Base-by-base conservation (phyloP, 257 asterid genomes). In the Perilla frutescens region DNA sequence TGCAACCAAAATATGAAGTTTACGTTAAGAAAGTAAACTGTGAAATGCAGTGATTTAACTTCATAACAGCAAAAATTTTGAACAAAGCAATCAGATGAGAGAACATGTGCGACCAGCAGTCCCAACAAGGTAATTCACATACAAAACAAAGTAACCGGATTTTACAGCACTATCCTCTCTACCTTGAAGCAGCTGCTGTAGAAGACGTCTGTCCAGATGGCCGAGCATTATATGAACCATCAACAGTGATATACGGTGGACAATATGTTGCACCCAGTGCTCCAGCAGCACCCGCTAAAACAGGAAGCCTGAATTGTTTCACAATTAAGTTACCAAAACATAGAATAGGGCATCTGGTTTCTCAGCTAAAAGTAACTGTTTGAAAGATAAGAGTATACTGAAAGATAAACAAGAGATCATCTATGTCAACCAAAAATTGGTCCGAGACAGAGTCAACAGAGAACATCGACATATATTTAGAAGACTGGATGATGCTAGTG, bases 271-370 rank as follows among this genome's bases (percentile, higher is more conserved):
- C 89, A 20, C 98, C 97, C 81, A 94, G 62, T 9, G 96, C 91
- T 69, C 98, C 98, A 71, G 96, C 95, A 75, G 95, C 88, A 75
- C 99, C 99, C 71, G 99, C 96, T 81, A 94, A 80, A 76, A 91
- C 90, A 11, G 99, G 98, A 47, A 94, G 79, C 99, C 99, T 94
- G 88, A 70, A 56, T 64, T 62, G 62, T 70, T 20, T 48, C 41
- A 65, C 45, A 39, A 34, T 37, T 44, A 61, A n/a, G 43, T n/a
- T 7, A 60, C 5, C 1, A 59, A 56, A 7, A 67, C n/a, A 31
- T 20, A 26, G 48, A 26, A 9, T 4, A 62, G 10, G 74, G 26
- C 7, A 49, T 41, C 40, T 14, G 70, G 31, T 48, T 57, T 34
- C 47, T 74, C 11, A n/a, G 14, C 55, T 36, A 55, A 53, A 11